Evolutionary conservation across 345 rosid genomes (phyloP).

Genomic region (Sonneratia caseolaris): DNA sequence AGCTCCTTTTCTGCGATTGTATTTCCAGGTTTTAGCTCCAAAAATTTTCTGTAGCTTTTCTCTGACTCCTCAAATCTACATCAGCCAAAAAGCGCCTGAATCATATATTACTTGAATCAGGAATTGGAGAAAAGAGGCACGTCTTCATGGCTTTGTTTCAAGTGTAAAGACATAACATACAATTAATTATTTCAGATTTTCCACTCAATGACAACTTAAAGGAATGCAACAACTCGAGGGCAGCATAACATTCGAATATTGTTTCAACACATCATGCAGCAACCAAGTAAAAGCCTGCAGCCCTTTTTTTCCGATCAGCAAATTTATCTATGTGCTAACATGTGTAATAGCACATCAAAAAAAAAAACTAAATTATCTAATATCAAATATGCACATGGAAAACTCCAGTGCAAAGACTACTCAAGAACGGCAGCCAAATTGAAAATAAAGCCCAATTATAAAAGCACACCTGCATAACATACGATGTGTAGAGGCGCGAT

Average conservation of each 20-base stretch:
- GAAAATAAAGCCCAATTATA: background rate
- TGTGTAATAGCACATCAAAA: background rate
- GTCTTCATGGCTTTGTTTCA: no score
- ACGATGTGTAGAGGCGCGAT: slow-evolving; percentile 71
- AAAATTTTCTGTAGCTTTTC: slow-evolving; percentile 46
- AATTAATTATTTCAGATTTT: no score
- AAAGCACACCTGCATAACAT: slow-evolving; percentile 70
- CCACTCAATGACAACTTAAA: no score
- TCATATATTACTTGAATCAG: slow-evolving; percentile 29
- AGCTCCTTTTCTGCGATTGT: slow-evolving; percentile 79
- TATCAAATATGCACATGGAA: no score
- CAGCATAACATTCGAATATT: background rate
- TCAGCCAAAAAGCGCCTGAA: slow-evolving; percentile 21
- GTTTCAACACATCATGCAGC: background rate
- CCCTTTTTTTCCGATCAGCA: background rate
- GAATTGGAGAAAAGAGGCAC: slow-evolving; percentile 1
- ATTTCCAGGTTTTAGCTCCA: slow-evolving; percentile 67
- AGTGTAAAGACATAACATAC: no score
- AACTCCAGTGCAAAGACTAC: no score
- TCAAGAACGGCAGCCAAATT: background rate
- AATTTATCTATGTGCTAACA: background rate
- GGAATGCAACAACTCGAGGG: background rate
- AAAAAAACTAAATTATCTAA: no score
- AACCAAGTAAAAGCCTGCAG: background rate
- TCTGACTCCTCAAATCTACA: slow-evolving; percentile 90